These are phyloP conservation scores for Aureobasidium sp. DNA, from an alignment of 2,329 filamentous ascomycete species.

Conservation along the genomic window DNA sequence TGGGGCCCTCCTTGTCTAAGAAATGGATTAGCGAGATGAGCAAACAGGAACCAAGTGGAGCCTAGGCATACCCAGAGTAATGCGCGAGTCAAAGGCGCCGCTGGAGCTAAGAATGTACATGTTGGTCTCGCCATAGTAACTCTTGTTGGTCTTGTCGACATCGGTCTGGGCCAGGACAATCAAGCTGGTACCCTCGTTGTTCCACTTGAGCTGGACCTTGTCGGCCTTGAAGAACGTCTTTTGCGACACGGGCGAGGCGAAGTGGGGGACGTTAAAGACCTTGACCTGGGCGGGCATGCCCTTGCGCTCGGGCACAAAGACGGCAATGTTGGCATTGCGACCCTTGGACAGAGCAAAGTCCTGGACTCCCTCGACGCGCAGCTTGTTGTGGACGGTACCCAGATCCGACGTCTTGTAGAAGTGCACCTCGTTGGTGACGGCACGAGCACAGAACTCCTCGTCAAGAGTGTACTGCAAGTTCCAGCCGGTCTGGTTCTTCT, in stretches of 20 bases:
- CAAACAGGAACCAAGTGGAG: not conserved
- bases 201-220: slow-evolving; percentile 99
- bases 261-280: slow-evolving; percentile 88
- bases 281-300: slow-evolving; percentile 91
- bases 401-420: slow-evolving; percentile 89
- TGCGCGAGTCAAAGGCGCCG: slow-evolving; percentile 84
- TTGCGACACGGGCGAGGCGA: slow-evolving; percentile 75
- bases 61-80: slow-evolving; percentile 56
- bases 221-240: slow-evolving; percentile 99
- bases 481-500: slow-evolving; percentile 93
- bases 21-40: not conserved
- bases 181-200: slow-evolving; percentile 79
- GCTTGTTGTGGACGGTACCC: slow-evolving; percentile 85
- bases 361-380: slow-evolving; percentile 81
- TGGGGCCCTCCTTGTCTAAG: slow-evolving; percentile 91
- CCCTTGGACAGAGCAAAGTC: slow-evolving; percentile 88
- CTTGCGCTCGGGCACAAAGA: slow-evolving; percentile 95
- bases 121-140: slow-evolving; percentile 97
- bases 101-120: slow-evolving; percentile 91
- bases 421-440: slow-evolving; percentile 95
- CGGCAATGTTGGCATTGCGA: slow-evolving; percentile 82
- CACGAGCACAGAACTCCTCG: slow-evolving; percentile 85
- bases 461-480: slow-evolving; percentile 95
- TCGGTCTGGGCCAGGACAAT: slow-evolving; percentile 96
- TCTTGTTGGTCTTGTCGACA: slow-evolving; percentile 97